phyloP scores from a whole-genome alignment of 2,329 filamentous ascomycete species.

The Lecanicillium sp. region DNA sequence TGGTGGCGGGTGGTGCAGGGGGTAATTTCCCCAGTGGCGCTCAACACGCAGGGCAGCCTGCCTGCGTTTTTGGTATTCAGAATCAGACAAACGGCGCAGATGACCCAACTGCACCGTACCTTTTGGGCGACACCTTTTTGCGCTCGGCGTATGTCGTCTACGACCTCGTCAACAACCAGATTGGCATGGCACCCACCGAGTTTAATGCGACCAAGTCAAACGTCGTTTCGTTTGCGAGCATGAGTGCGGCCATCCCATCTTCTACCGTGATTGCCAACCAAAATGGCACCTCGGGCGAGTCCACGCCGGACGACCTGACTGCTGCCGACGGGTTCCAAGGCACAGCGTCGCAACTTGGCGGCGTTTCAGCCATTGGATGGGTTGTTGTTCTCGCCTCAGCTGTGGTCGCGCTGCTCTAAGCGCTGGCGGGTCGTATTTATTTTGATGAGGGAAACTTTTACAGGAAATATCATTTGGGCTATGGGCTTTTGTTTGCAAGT shows the following conservation, averaged over 20 bases:
- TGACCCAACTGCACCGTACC: conserved; percentile 21
- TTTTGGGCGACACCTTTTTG: conserved; percentile 52
- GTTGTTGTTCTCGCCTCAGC: conserved; percentile 1
- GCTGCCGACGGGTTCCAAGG: conserved; percentile 25
- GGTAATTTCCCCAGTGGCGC: conserved; percentile 30
- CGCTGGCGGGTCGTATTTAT: too few species aligned
- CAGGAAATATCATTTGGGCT: too few species aligned
- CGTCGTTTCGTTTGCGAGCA: conserved; percentile 41
- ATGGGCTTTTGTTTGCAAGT: too few species aligned
- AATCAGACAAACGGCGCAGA: conserved; percentile 28
- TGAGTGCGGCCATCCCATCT: conserved; percentile 41
- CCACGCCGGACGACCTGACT: conserved; percentile 14
- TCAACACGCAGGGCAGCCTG: conserved; percentile 32
- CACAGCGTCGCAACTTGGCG: not conserved
- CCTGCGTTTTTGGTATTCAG: conserved; percentile 51
- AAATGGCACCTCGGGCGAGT: conserved; percentile 17
- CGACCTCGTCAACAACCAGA: conserved; percentile 49
- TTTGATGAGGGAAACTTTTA: too few species aligned
- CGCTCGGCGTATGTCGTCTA: conserved; percentile 55
- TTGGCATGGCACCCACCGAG: conserved; percentile 46
- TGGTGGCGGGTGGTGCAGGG: conserved; percentile 36
- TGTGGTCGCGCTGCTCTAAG: not conserved
- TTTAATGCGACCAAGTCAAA: conserved; percentile 46
- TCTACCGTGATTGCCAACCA: conserved; percentile 37
- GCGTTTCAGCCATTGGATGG: not conserved